Evolutionary conservation across 495 filamentous ascomycete genomes (phyloP), one percentile per base, ranked within the genome.

Genomic region (Hamigera avellanea): DNA sequence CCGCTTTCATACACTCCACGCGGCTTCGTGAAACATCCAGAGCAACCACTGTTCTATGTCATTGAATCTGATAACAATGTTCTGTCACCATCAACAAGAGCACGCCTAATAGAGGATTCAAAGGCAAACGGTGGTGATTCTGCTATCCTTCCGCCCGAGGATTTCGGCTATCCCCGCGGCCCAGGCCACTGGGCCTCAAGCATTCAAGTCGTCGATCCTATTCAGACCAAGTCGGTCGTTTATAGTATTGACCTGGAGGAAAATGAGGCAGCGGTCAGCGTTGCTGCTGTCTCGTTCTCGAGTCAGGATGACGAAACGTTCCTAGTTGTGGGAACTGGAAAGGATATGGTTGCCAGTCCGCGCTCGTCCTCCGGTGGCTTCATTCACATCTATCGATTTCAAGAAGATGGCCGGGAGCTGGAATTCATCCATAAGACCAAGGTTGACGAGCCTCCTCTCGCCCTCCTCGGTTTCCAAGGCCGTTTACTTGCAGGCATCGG

Each of bases 391-490:
- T 99, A 95, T 59, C 78, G 86, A 25, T 88, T 96, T 65, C 73
- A 82, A 17, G 80, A 88, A 19, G 76, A 88, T 44, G 93, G 93
- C 31, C 75, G 73, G 42, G 76, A 81, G 37, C 70, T 99, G 16
- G 87, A 95, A 48, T 89, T 95, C 42, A 88, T 93, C 40, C 93
- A 96, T 62, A 95, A 95, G 58, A 96, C 93, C 6, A 83, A 81
- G 47, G 70, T 93, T 10, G 84, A 93, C 39, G 76, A 86, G 36
- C 87, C 88, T 1, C 87, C 93, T 1, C 77, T 86, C 43, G 93
- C 93, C 14, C 69, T 99, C 4, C 73, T 89, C 18, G 75, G 75
- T 13, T 99, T 96, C 67, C 89, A 99, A 59, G 93, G 93, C 8
- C 78, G 84, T 35, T 69, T 99, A 4, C 62, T 89, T 6, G 83